A percentile compares a stretch with the other conserved stretches of the same genome.
Conservation (phyloP, 2,329 filamentous ascomycete species). For the Ceratocystis albifundus region DNA sequence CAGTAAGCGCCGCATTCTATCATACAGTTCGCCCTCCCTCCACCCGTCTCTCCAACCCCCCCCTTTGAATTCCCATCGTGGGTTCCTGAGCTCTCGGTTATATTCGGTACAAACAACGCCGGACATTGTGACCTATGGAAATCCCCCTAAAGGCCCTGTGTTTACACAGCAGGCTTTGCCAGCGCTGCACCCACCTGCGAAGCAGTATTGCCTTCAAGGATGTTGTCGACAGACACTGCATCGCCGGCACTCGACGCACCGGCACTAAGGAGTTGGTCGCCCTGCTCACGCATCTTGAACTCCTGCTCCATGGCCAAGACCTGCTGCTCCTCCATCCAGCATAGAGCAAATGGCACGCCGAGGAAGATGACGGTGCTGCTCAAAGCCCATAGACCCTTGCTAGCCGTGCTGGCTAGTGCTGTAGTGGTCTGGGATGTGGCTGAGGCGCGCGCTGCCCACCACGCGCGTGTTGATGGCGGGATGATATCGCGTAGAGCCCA, state of each 20-base stretch:
- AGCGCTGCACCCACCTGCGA: slow-evolving; percentile 41
- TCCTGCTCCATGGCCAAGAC: slow-evolving; percentile 96
- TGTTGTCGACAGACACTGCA: slow-evolving; percentile 28
- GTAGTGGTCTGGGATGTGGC: slow-evolving; percentile 41
- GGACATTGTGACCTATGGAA: neutral
- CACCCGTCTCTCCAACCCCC: neutral
- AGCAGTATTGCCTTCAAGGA: slow-evolving; percentile 31
- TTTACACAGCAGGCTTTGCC: slow-evolving; percentile 43
- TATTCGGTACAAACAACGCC: neutral
- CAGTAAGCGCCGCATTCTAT: neutral
- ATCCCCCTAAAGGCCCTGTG: neutral
- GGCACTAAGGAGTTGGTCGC: slow-evolving; percentile 55
- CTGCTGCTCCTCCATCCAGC: slow-evolving; percentile 92
- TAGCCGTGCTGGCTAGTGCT: slow-evolving; percentile 56
- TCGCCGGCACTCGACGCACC: slow-evolving; percentile 26
- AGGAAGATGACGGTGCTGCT: slow-evolving; percentile 81
- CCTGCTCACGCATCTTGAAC: slow-evolving; percentile 88
- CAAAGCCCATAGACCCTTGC: slow-evolving; percentile 82
- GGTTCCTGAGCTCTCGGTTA: neutral
- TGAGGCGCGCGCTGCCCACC: slow-evolving; percentile 49
- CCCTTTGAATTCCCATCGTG: too few relatives aligned
- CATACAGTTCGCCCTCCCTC: slow-evolving; percentile 1
- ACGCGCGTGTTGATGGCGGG: slow-evolving; percentile 58
- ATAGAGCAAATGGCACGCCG: slow-evolving; percentile 85
- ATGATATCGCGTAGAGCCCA: slow-evolving; percentile 65